These are phyloP conservation scores for Macrophomina pseudophaseolina DNA, from an alignment of 2,329 filamentous ascomycete species.

Conservation along the genomic window DNA sequence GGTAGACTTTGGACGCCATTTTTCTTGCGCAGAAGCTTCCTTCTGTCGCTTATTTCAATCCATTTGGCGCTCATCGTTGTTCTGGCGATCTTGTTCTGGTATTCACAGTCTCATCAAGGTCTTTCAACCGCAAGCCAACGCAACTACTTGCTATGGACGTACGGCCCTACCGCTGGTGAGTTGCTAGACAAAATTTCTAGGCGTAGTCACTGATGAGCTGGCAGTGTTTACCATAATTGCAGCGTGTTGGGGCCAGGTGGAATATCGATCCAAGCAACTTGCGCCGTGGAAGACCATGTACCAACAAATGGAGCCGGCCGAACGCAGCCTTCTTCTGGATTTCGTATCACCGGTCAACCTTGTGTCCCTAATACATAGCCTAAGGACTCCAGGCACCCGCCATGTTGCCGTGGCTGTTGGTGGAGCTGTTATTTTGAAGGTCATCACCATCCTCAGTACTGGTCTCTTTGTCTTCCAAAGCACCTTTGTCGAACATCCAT, in stretches of 20 bases:
- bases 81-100: not conserved
- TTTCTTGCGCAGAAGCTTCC: not conserved
- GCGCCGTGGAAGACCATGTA: constrained; percentile 20
- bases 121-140: not conserved
- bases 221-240: constrained; percentile 7
- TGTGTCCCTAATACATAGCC: not conserved
- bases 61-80: not conserved
- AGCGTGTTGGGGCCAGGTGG: constrained; percentile 19
- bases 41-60: not conserved
- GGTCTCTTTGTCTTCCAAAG: constrained; percentile 8
- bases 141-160: not conserved
- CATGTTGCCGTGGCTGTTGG: constrained; percentile 9
- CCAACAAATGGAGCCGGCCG: not conserved
- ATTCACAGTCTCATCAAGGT: not conserved
- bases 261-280: constrained; percentile 25
- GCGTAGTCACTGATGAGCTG: not conserved
- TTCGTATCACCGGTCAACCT: constrained; percentile 19
- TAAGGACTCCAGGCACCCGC: not conserved
- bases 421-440: constrained; percentile 6
- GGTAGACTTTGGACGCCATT: not conserved
- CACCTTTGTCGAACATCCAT: no score
- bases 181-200: not conserved
- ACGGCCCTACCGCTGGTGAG: constrained; percentile 6
- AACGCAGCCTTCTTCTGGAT: constrained; percentile 23
- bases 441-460: constrained; percentile 22